Base-by-base conservation (phyloP, 2,329 filamentous ascomycete species). In the Rhynchosporium secalis region DNA sequence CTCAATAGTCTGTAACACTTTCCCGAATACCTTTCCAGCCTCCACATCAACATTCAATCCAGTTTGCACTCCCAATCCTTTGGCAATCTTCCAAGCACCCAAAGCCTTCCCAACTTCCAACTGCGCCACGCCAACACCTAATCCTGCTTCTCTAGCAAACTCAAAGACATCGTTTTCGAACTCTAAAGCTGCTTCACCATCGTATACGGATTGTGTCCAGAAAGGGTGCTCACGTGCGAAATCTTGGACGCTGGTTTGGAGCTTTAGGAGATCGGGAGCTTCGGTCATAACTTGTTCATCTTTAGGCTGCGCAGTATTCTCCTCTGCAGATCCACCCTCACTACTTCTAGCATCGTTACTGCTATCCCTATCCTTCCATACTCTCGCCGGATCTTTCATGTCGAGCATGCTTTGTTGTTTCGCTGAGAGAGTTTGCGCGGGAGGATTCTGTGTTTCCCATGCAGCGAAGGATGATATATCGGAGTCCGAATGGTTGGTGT, bases 291-390 rank as follows among this genome's bases (percentile, higher is more conserved):
- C 20, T 20, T 20, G 20, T 20, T 20, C 20, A 20, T 20, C 20
- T 20, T 20, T 20, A 20, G 20, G 65, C 13, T 63, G 67, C 8
- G 59, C 56, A 36, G 61, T 46, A 29, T 38, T 46, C 31, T 65
- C 56, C 29, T 51, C 51, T 46, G 36, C 33, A 49, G 56, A 49
- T 7, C 55, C 58, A 12, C 29, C 56, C 41, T 62, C 61, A 46
- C 59, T 62, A 56, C 66, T 65, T 56, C 66, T 58, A 33, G 56
- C 62, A 65, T 69, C 66, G 56, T 69, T 68, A 55, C 64, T 69
- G 33, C 64, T 66, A 63, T 68, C 67, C 36, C 49, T 29, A 57
- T 61, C 66, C 12, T 12, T 33, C 65, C 64, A 66, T 1, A 62
- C 56, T 45, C 62, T 57, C n/a, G 59, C 40, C 12, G 56, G 13